Conservation (phyloP, 163 green algal genomes). For the Coccomyxa subellipsoidea region DNA sequence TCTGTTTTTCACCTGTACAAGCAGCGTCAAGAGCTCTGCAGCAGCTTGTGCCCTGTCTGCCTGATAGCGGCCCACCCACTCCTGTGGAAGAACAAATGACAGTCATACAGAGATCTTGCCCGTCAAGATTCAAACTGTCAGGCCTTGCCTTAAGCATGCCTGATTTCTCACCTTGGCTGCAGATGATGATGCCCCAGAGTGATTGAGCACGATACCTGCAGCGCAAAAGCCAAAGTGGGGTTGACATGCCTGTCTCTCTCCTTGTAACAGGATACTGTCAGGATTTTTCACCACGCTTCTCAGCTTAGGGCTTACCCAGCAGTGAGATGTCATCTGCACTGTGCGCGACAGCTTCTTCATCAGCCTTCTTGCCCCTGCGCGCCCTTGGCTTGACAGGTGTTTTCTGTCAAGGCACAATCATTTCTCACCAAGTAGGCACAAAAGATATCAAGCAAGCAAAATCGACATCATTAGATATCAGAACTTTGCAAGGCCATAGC, state of each 20-base stretch:
- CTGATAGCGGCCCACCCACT: constrained; percentile 38
- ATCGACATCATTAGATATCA: too few species aligned
- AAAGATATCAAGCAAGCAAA: too few species aligned
- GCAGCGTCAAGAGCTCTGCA: constrained; percentile 41
- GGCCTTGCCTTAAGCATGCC: neutral
- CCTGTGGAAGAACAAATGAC: constrained; percentile 2
- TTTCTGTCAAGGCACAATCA: neutral
- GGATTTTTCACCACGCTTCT: too few species aligned
- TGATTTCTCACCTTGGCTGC: neutral
- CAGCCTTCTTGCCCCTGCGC: neutral
- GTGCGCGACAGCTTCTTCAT: neutral
- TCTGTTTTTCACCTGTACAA: constrained; percentile 23
- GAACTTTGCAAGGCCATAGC: too few species aligned
- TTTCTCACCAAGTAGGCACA: neutral
- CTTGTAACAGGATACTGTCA: too few species aligned
- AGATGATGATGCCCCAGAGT: neutral
- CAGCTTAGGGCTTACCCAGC: neutral
- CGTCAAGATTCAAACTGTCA: neutral
- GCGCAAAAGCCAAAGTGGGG: too few species aligned
- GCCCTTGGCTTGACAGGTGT: neutral
- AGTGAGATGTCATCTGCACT: neutral
- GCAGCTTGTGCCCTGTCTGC: constrained; percentile 24
- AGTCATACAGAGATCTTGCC: neutral
- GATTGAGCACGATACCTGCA: neutral
- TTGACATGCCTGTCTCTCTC: neutral